Evolutionary conservation across 345 rosid genomes (phyloP), one percentile per base, ranked within the genome.

Genomic region (Raphanus sativus): DNA sequence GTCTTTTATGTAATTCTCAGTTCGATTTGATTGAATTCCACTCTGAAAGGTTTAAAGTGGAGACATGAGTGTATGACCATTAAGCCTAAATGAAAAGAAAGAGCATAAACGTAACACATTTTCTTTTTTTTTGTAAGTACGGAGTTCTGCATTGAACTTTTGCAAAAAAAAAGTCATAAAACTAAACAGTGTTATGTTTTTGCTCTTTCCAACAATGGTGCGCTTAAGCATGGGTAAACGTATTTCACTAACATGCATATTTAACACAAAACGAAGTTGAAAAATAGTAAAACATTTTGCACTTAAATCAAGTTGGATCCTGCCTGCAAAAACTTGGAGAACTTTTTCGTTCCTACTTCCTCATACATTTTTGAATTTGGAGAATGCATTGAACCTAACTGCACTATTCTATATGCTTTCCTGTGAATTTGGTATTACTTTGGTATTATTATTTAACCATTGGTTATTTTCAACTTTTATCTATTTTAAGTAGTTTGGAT

Each of bases 341-440:
- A 36, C 10, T 67, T 52, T 9, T 24, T 1, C 21, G 21, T 21
- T 21, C 21, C 21, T 21, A 21, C 32, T 66, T 58, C 52, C 29
- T 70, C 45, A 38, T 54, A 52, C 58, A 52, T 52, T 52, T 52
- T 52, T 52, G 8, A 52, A 52, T 52, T 52, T 74, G 66, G 71
- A 68, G 69, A 48, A 73, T 79, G 70, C 82, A 74, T 62, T 74
- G 75, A 42, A 74, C 70, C 82, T 74, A 73, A 67, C 70, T 36
- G 59, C 77, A 79, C 65, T 73, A 40, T 45, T 28, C 52, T 67
- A 52, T 62, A 28, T 73, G 63, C 69, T 73, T 76, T 71, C 33
- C 73, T 68, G 40, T 72, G 3, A 36, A 56, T 60, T 78, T 73
- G 48, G 6, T 52, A 52, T 34, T 73, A 48, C 9, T 72, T 32